Base-by-base conservation (phyloP, 352 stramenopile species). In the Phytopythium oedochilum region DNA sequence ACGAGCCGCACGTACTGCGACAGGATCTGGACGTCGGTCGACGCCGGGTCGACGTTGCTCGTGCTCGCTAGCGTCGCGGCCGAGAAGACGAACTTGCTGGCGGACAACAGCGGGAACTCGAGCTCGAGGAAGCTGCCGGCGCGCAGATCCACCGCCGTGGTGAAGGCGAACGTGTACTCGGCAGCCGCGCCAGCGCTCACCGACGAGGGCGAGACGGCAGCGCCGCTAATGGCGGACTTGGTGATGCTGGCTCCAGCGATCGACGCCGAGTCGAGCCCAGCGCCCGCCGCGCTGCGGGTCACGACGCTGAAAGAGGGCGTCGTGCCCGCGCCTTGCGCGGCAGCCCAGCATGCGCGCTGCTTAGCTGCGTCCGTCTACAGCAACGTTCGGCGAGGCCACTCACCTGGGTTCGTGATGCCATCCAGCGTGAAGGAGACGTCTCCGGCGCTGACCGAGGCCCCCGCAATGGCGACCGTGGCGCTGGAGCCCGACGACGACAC, bases 361-460 rank as follows among this genome's bases (percentile, higher is more conserved):
- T 9, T 9, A 9, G 29, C 29, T 10, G 9, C 29, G 29, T 32
- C 5, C 29, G 29, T 10, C 29, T 32, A n/a, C n/a, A n/a, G n/a
- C n/a, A n/a, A n/a, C n/a, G n/a, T n/a, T n/a, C n/a, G n/a, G 29
- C 9, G 5, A 32, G 29, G 29, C 29, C 5, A 32, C 29, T 14
- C 39, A 77, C 78, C 78, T 74, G 77, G 75, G 61, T 83, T 84
- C 2, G 69, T 73, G 57, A 90, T 78, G n/a, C 64, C 67, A 23
- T 75, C 63, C 26, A 87, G 47, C 0, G 64, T 68, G 54, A 90
- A 88, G 12, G 57, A 59, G 50, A 87, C 56, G 6, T 22, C 31
- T 15, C 68, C 77, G 22, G 62, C 29, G 5, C 29, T 11, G 31
- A 70, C 55, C 3, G 61, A 43, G 1, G 55, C 57, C 5, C 47